These are phyloP conservation scores for Suillus fuscotomentosus DNA, from an alignment of 768 basidiomycete species.

Conservation along the genomic window DNA sequence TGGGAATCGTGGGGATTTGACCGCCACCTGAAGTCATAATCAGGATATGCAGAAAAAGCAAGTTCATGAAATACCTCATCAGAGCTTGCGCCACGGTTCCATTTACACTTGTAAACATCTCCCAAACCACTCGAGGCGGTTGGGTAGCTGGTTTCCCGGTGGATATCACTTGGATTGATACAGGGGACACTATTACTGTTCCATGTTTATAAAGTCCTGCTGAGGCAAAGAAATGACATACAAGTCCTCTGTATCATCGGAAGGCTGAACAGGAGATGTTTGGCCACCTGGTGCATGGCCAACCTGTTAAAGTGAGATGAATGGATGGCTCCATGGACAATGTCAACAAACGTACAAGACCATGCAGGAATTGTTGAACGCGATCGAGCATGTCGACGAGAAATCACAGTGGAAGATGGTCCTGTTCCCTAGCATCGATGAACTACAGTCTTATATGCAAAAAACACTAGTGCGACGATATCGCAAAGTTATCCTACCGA, in stretches of 20 bases:
- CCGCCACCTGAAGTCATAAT: constrained; percentile 4
- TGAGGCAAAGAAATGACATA: neutral
- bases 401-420: neutral
- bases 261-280: neutral
- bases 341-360: neutral
- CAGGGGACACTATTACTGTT: neutral
- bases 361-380: neutral
- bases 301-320: neutral
- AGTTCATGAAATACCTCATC: neutral
- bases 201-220: neutral
- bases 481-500: neutral
- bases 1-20: constrained; percentile 5
- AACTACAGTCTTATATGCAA: neutral
- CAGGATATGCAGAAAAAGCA: neutral
- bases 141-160: neutral
- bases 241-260: neutral
- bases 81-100: neutral
- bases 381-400: neutral
- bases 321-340: neutral
- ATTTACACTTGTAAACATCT: constrained; percentile 39
- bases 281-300: neutral
- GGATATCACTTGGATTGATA: neutral
- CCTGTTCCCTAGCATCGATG: neutral
- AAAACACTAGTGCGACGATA: neutral
- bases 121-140: constrained; percentile 35